Conservation (phyloP, 257 asterid species). For the Jaltomata sinuosa region DNA sequence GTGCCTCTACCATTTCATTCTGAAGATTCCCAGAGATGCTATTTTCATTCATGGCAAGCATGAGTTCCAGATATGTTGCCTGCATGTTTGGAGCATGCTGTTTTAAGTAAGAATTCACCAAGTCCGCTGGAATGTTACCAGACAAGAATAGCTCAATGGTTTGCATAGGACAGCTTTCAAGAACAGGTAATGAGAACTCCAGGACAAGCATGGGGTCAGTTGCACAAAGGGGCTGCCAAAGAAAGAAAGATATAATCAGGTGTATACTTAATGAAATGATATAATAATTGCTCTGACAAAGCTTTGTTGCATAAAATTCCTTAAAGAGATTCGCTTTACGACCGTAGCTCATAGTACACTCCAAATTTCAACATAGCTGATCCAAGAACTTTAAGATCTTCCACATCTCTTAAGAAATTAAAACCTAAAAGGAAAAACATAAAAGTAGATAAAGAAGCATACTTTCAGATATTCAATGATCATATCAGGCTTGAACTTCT, state of each 20-base stretch:
- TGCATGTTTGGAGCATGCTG: constrained; percentile 96
- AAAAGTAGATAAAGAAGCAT: constrained; percentile 18
- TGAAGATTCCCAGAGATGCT: constrained; percentile 88
- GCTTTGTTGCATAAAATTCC: background rate
- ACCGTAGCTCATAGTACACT: background rate
- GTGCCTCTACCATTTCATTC: constrained; percentile 83
- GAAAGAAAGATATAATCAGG: background rate
- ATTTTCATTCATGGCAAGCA: constrained; percentile 86
- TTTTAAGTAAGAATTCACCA: constrained; percentile 86
- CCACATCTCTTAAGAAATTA: background rate
- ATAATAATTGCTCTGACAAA: background rate
- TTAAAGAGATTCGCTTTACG: background rate
- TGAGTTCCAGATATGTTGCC: constrained; percentile 90
- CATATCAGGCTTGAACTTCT: constrained; percentile 93
- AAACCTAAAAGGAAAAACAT: background rate
- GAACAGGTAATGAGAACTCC: constrained; percentile 92
- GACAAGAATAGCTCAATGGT: constrained; percentile 91
- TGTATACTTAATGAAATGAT: background rate
- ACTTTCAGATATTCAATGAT: constrained; percentile 91
- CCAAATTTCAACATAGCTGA: background rate
- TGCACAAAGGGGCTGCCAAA: constrained; percentile 83
- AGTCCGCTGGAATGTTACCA: constrained; percentile 96
- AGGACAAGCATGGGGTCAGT: constrained; percentile 93
- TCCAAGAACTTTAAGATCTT: background rate
- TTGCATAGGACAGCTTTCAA: constrained; percentile 87